Evolutionary conservation across 306 rosid genomes (phyloP).

Genomic region (Datisca glomerata): DNA sequence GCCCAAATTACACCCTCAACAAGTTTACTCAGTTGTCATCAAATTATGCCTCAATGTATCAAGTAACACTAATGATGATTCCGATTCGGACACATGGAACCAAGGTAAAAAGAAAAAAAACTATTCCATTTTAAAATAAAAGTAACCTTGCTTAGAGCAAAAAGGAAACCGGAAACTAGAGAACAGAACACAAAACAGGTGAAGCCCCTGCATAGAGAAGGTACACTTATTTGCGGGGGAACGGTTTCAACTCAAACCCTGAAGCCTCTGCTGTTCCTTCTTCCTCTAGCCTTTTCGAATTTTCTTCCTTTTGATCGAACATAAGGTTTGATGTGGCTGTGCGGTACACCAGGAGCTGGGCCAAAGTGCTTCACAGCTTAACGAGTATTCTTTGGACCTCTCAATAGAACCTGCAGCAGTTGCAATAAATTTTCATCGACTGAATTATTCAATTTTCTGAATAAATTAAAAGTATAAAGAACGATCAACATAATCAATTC

Average conservation of each 20-base stretch:
- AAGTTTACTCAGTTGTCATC: too few relatives aligned
- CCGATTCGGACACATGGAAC: too few relatives aligned
- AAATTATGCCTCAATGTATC: too few relatives aligned
- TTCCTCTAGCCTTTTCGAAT: constrained; percentile 48
- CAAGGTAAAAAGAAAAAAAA: too few relatives aligned
- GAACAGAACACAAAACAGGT: too few relatives aligned
- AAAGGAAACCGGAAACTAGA: too few relatives aligned
- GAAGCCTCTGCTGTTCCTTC: constrained; percentile 42
- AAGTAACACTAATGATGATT: too few relatives aligned
- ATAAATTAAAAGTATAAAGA: not conserved
- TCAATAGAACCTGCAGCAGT: constrained; percentile 34
- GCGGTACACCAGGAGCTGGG: constrained; percentile 56
- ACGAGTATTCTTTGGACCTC: constrained; percentile 48
- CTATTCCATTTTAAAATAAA: too few relatives aligned
- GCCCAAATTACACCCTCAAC: too few relatives aligned
- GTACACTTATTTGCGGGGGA: not conserved
- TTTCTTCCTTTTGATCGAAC: constrained; percentile 41
- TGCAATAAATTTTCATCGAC: not conserved
- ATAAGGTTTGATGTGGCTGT: constrained; percentile 53
- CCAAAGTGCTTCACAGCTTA: constrained; percentile 59
- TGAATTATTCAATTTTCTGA: not conserved
- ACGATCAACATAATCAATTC: not conserved
- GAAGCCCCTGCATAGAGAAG: not conserved
- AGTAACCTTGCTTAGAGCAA: too few relatives aligned
- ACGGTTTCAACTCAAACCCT: constrained; percentile 20